Evolutionary conservation across 2,329 filamentous ascomycete genomes (phyloP).

Genomic region (Albifimbria verrucaria): DNA sequence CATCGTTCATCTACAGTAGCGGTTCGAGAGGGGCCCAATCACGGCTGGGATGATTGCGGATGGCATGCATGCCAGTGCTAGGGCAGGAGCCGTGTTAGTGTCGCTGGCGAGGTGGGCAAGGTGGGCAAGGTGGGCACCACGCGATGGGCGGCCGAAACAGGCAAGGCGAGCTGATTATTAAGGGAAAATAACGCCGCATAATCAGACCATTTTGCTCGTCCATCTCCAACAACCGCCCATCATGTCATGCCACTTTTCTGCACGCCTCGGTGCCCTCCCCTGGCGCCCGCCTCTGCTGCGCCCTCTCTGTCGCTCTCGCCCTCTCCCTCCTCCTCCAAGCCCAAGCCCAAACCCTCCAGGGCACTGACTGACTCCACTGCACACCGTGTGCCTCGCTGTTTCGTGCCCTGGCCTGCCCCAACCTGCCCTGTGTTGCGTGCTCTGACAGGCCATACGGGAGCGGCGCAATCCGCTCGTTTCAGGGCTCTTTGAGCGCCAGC

Average conservation of each 20-base stretch:
- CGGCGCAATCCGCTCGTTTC: too few species aligned
- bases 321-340: conserved; percentile 1
- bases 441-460: too few species aligned
- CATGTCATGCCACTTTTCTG: conserved; percentile 33
- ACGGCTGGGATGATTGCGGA: too few species aligned
- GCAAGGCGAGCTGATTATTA: neutral
- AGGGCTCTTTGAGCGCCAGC: neutral
- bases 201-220: conserved; percentile 35
- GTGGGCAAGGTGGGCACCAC: neutral
- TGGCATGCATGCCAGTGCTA: too few species aligned
- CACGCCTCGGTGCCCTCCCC: neutral
- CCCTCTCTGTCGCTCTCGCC: conserved; percentile 11
- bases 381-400: too few species aligned
- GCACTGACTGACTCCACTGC: too few species aligned
- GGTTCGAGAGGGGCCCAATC: too few species aligned
- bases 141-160: neutral
- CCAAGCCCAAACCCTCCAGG: too few species aligned
- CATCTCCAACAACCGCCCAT: conserved; percentile 27
- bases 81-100: too few species aligned
- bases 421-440: too few species aligned
- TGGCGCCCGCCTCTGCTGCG: conserved; percentile 10
- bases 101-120: neutral
- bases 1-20: too few species aligned
- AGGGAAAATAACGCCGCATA: conserved; percentile 25
- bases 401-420: too few species aligned